Percentiles rank a stretch among this genome's conserved stretches.
Evolutionary conservation across 202 grass and related monocot genomes (phyloP).

Genomic region (Panicum virgatum): DNA sequence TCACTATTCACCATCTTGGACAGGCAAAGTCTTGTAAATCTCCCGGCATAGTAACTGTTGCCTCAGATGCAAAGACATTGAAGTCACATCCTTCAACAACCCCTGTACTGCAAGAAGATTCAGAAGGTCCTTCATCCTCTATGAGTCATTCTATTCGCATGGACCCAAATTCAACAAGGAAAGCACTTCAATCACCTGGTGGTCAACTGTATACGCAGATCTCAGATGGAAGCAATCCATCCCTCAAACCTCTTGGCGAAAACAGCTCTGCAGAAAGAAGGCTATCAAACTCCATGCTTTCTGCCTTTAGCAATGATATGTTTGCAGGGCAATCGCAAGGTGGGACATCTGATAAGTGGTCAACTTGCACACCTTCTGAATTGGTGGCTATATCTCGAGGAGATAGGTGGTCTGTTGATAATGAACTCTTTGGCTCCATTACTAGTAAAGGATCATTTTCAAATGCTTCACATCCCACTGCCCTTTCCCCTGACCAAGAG

Average conservation of each 20-base stretch:
- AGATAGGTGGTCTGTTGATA: slow-evolving; percentile 71
- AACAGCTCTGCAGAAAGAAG: slow-evolving; percentile 73
- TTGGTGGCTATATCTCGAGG: slow-evolving; percentile 82
- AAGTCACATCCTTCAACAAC: slow-evolving; percentile 49
- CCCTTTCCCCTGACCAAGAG: slow-evolving; percentile 46
- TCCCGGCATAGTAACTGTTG: slow-evolving; percentile 33
- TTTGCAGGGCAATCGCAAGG: slow-evolving; percentile 55
- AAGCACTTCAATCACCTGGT: slow-evolving; percentile 60
- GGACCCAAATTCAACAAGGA: slow-evolving; percentile 59
- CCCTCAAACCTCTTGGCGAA: slow-evolving; percentile 68
- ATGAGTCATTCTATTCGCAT: slow-evolving; percentile 41
- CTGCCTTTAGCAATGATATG: slow-evolving; percentile 69
- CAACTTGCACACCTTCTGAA: slow-evolving; percentile 81
- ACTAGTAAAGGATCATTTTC: slow-evolving; percentile 51
- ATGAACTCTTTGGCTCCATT: slow-evolving; percentile 62
- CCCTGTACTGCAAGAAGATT: slow-evolving; percentile 19
- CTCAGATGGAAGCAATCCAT: slow-evolving; percentile 81
- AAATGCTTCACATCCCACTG: slow-evolving; percentile 51
- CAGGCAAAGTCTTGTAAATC: slow-evolving; percentile 63
- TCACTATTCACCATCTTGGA: neutral
- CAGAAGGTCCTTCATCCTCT: slow-evolving; percentile 60
- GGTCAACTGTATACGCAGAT: slow-evolving; percentile 79
- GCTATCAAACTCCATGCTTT: slow-evolving; percentile 57
- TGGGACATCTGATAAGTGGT: slow-evolving; percentile 82
- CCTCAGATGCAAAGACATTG: slow-evolving; percentile 57